Conservation (phyloP, 345 rosid genomes). For the Brassica carinata region DNA sequence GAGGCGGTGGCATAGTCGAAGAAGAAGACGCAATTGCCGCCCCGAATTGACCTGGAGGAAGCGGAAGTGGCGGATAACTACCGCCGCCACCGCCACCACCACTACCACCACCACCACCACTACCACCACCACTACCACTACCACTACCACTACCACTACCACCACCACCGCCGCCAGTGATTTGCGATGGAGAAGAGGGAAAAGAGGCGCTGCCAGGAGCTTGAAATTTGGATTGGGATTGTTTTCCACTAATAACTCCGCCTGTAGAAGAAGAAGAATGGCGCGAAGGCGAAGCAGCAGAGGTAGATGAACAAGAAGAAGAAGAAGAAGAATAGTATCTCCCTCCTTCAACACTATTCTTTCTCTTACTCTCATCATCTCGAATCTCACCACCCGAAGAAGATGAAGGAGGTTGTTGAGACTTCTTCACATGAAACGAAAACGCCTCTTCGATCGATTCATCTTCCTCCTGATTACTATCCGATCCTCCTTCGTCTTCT, state of each 20-base stretch:
- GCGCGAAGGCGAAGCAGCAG: slow-evolving; percentile 23
- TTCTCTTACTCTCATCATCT: slow-evolving; percentile 10
- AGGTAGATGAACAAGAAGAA: slow-evolving; percentile 22
- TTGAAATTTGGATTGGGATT: slow-evolving; percentile 31
- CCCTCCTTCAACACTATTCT: slow-evolving; percentile 3
- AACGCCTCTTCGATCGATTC: slow-evolving; percentile 20
- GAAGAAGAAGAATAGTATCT: slow-evolving; percentile 32
- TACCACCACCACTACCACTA: background rate
- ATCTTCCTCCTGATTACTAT: background rate
- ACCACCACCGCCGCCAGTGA: background rate
- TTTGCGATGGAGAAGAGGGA: slow-evolving; percentile 13
- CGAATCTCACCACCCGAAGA: slow-evolving; percentile 24
- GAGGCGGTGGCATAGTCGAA: background rate
- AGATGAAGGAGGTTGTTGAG: background rate
- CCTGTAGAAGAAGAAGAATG: slow-evolving; percentile 23
- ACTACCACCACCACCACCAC: background rate
- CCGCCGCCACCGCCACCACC: background rate
- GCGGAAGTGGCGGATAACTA: slow-evolving; percentile 22
- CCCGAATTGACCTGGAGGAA: slow-evolving; percentile 38
- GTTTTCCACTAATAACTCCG: slow-evolving; percentile 17
- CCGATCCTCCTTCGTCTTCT: background rate
- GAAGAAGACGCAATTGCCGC: background rate
- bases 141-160: background rate
- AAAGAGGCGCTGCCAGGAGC: slow-evolving; percentile 30
- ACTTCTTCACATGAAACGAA: slow-evolving; percentile 25